These are phyloP conservation scores for Xylaria sp. DNA, from an alignment of 2,329 filamentous ascomycete genomes.

Conservation along the genomic window DNA sequence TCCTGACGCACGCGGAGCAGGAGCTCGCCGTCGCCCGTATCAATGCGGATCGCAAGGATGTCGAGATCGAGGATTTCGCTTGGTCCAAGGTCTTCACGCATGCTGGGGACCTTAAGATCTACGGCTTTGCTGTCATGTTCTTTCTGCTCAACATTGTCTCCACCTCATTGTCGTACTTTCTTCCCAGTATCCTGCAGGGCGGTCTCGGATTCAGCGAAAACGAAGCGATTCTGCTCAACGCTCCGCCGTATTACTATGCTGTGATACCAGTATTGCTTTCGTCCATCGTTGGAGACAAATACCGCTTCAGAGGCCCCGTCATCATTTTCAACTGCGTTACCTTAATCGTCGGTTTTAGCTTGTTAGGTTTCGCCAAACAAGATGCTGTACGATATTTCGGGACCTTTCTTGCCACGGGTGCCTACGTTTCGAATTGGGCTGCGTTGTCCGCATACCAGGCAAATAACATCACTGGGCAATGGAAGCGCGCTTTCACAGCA, in stretches of 20 bases:
- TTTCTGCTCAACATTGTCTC: constrained; percentile 75
- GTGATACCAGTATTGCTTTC: constrained; percentile 72
- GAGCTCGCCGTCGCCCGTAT: constrained; percentile 68
- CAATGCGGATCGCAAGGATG: constrained; percentile 69
- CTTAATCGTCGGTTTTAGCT: constrained; percentile 71
- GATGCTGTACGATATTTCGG: constrained; percentile 72
- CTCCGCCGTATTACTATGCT: constrained; percentile 75
- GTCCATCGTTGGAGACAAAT: constrained; percentile 70
- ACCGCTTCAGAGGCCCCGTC: constrained; percentile 68
- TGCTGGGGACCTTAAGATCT: constrained; percentile 70
- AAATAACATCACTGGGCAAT: constrained; percentile 72
- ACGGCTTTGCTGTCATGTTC: constrained; percentile 72
- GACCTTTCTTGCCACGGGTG: constrained; percentile 73
- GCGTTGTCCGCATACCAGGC: constrained; percentile 71
- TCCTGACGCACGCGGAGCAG: constrained; percentile 67
- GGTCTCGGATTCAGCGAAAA: constrained; percentile 66
- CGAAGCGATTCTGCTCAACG: constrained; percentile 69
- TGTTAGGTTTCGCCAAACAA: constrained; percentile 70
- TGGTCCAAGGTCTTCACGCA: constrained; percentile 66
- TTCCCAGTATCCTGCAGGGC: constrained; percentile 68
- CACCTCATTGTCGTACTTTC: constrained; percentile 72
- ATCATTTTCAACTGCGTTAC: constrained; percentile 73
- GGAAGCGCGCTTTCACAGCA: constrained; percentile 72
- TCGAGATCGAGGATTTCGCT: constrained; percentile 65
- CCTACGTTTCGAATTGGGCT: constrained; percentile 76